phyloP scores from a whole-genome alignment of 352 stramenopile species.

The Pythium apleroticum region DNA sequence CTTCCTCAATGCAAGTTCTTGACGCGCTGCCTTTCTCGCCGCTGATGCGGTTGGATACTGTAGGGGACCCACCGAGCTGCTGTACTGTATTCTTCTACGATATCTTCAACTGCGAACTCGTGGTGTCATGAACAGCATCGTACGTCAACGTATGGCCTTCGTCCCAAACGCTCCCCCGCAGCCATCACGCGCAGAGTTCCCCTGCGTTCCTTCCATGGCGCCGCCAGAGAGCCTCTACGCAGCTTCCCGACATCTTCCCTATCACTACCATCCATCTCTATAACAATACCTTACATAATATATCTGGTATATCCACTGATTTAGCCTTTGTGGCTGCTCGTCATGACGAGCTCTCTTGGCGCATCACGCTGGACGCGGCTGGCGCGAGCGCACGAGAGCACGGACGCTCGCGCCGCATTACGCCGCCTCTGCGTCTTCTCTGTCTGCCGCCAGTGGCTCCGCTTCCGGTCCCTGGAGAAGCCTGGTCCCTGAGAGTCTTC shows the following conservation, averaged over 20 bases:
- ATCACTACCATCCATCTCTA: not conserved
- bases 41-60: too few relatives aligned
- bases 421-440: not conserved
- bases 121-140: not conserved
- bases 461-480: too few relatives aligned
- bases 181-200: not conserved
- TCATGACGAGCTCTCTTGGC: not conserved
- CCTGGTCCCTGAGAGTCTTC: not conserved
- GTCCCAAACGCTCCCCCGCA: too few relatives aligned
- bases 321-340: not conserved
- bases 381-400: not conserved
- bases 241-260: not conserved
- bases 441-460: not conserved
- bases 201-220: slow-evolving; percentile 1
- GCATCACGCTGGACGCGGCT: not conserved
- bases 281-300: not conserved
- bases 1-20: too few relatives aligned
- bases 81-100: not conserved
- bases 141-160: too few relatives aligned
- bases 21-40: too few relatives aligned
- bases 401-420: not conserved
- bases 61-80: too few relatives aligned
- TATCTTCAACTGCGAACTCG: not conserved
- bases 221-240: not conserved
- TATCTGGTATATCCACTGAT: not conserved